Evolutionary conservation across 1,284 basidiomycete species (phyloP).

Genomic region (Puccinia horiana): DNA sequence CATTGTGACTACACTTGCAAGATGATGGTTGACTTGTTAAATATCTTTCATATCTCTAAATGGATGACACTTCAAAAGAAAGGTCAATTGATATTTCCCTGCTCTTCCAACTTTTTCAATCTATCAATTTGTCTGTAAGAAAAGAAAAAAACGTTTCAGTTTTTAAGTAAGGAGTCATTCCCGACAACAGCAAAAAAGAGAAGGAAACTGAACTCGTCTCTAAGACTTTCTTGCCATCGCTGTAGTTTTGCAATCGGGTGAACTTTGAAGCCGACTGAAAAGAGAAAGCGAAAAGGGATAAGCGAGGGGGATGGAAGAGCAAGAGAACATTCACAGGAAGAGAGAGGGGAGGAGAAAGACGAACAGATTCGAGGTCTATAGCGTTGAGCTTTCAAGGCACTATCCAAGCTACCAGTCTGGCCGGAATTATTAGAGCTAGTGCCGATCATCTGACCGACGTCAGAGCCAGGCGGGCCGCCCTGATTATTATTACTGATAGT

Average conservation of each 20-base stretch:
- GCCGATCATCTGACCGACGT: constrained; percentile 62
- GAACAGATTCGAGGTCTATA: constrained; percentile 78
- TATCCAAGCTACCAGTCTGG: constrained; percentile 59
- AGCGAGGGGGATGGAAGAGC: not conserved
- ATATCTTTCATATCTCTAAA: too few relatives aligned
- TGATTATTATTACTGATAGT: constrained; percentile 56
- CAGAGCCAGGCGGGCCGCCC: constrained; percentile 59
- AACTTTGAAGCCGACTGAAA: constrained; percentile 77
- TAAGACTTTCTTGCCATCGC: constrained; percentile 84
- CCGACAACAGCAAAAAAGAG: not conserved
- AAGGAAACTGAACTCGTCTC: constrained; percentile 69
- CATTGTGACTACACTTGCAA: too few relatives aligned
- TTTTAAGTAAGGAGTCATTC: not conserved
- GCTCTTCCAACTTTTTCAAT: constrained; percentile 14
- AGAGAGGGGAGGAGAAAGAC: not conserved
- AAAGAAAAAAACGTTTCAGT: not conserved
- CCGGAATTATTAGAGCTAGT: constrained; percentile 60
- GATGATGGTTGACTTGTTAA: too few relatives aligned
- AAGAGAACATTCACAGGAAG: not conserved
- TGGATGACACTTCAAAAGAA: too few relatives aligned
- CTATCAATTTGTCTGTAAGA: constrained; percentile 17
- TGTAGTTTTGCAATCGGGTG: constrained; percentile 88
- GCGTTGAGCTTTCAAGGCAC: constrained; percentile 80
- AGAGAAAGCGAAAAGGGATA: not conserved
- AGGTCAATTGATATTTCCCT: constrained; percentile 14